These are phyloP conservation scores for Salpingoeca rosetta DNA, from an alignment of 78 protist genomes.

Conservation along the genomic window DNA sequence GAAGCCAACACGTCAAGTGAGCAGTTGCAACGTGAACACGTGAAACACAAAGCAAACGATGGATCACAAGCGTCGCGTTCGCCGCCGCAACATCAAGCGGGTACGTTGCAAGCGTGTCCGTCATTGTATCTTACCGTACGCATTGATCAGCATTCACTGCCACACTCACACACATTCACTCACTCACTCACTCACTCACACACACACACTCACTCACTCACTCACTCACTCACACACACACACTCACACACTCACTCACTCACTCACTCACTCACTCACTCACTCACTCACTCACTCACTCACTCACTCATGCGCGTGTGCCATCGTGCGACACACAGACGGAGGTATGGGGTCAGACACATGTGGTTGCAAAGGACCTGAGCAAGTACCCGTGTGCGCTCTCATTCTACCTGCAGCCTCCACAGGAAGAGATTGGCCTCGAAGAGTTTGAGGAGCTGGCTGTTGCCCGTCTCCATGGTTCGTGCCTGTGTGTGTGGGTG, in stretches of 20 bases:
- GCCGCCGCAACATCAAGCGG: background rate
- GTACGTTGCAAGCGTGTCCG: background rate
- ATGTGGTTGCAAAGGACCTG: no score
- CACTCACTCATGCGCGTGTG: background rate
- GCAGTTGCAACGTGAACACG: background rate
- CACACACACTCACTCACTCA: background rate
- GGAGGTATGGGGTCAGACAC: no score
- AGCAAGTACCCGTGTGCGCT: background rate
- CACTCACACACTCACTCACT: background rate
- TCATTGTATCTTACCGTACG: background rate
- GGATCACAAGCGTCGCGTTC: background rate
- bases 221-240: background rate
- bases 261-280: background rate
- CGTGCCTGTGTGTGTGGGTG: background rate
- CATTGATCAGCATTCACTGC: background rate
- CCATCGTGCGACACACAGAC: no score
- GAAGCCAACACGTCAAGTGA: background rate
- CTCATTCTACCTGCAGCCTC: conserved; percentile 8
- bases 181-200: background rate
- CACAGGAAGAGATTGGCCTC: conserved; percentile 1
- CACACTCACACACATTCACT: background rate
- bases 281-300: background rate
- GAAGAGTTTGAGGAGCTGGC: conserved; percentile 21
- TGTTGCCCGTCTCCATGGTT: background rate
- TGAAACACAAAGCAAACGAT: background rate